Percentiles rank a stretch among this genome's conserved stretches.
Conservation (phyloP, 179 eudicot genomes). For the Nepenthes alata region DNA sequence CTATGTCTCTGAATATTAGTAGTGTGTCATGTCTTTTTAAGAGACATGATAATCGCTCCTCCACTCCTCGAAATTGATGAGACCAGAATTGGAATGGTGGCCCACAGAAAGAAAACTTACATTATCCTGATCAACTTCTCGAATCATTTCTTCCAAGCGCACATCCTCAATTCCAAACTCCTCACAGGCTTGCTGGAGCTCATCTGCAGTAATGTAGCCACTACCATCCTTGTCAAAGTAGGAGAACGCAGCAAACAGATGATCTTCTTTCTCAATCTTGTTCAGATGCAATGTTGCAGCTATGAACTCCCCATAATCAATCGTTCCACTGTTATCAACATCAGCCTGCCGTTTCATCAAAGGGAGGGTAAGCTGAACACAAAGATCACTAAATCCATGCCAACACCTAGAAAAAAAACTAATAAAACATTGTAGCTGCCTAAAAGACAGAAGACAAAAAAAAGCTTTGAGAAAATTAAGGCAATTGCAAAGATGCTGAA, state of each 20-base stretch:
- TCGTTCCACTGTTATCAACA: constrained; percentile 14
- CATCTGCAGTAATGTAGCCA: constrained; percentile 13
- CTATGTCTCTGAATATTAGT: too few species aligned
- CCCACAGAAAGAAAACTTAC: not conserved
- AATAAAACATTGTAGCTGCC: too few species aligned
- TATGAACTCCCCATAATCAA: constrained; percentile 11
- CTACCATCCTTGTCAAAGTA: constrained; percentile 16
- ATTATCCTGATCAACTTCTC: constrained; percentile 11
- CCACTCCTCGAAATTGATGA: too few species aligned
- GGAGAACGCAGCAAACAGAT: constrained; percentile 11
- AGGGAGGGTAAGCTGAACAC: not conserved
- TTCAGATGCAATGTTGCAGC: constrained; percentile 14
- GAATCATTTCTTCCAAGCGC: constrained; percentile 13
- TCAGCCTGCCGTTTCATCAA: constrained; percentile 7
- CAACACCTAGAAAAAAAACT: too few species aligned
- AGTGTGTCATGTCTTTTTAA: too few species aligned
- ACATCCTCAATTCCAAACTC: constrained; percentile 12
- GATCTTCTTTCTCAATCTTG: constrained; percentile 12
- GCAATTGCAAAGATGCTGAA: too few species aligned
- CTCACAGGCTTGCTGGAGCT: constrained; percentile 13
- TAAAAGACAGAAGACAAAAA: too few species aligned
- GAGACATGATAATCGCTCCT: too few species aligned
- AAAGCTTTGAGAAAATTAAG: too few species aligned
- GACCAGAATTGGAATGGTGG: too few species aligned
- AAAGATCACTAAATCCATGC: not conserved